Percentiles rank a stretch among this genome's conserved stretches.
These are phyloP conservation scores for Debaryomyces hansenii DNA, from an alignment of 805 yeast genomes.

Conservation along the genomic window DNA sequence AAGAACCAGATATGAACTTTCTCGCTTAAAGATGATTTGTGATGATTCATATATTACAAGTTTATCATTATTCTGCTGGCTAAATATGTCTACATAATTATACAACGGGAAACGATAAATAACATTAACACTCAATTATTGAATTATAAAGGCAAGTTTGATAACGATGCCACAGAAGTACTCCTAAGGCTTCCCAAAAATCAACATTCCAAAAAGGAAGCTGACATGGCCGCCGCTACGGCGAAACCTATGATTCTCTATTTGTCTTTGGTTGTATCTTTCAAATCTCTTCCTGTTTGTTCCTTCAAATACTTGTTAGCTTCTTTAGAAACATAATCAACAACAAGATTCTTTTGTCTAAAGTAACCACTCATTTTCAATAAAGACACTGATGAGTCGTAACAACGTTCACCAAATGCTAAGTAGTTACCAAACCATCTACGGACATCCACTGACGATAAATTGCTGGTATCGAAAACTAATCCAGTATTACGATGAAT, in stretches of 20 bases:
- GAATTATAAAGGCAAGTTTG: too few species aligned
- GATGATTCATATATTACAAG: too few species aligned
- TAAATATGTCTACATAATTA: background rate
- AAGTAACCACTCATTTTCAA: constrained; percentile 54
- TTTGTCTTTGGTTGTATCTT: constrained; percentile 17
- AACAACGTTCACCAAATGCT: constrained; percentile 60
- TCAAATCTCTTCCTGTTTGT: constrained; percentile 29
- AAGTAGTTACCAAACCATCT: constrained; percentile 54
- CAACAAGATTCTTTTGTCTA: constrained; percentile 39
- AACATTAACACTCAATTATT: background rate
- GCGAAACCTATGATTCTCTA: background rate
- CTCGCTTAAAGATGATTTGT: too few species aligned
- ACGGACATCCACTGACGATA: constrained; percentile 48
- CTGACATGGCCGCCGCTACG: too few species aligned
- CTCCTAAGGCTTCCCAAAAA: too few species aligned
- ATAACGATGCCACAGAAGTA: too few species aligned
- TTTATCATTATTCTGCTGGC: too few species aligned
- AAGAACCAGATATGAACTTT: too few species aligned
- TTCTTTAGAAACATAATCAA: constrained; percentile 35
- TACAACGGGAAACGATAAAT: background rate
- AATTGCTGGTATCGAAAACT: constrained; percentile 49
- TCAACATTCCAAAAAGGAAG: too few species aligned
- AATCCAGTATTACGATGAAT: constrained; percentile 81
- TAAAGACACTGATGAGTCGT: constrained; percentile 45
- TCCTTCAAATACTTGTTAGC: constrained; percentile 28